Percentiles rank a stretch among this genome's conserved stretches.
Evolutionary conservation across 805 yeast genomes (phyloP).

Genomic region (Schwanniomyces sp.): DNA sequence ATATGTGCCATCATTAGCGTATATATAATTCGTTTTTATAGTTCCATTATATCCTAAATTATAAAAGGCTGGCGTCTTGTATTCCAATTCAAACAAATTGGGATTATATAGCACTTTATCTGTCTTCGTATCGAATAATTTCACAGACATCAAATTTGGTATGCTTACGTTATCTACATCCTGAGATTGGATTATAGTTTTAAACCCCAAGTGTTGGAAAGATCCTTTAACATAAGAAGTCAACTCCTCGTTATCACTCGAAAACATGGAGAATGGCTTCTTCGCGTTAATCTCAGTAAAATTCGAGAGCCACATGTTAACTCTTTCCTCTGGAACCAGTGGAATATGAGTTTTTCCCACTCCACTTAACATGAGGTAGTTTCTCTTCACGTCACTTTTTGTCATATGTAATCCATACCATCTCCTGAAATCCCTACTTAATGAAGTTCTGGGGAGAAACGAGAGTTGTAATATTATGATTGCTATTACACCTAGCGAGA

Average conservation of each 20-base stretch:
- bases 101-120: slow-evolving; percentile 25
- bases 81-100: slow-evolving; percentile 19
- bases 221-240: slow-evolving; percentile 20
- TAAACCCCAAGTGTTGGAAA: slow-evolving; percentile 29
- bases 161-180: slow-evolving; percentile 11
- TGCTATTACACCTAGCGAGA: slow-evolving; percentile 50
- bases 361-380: slow-evolving; percentile 44
- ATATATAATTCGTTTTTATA: slow-evolving; percentile 23
- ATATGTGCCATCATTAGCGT: slow-evolving; percentile 28
- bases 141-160: slow-evolving; percentile 27
- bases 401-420: slow-evolving; percentile 67
- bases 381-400: slow-evolving; percentile 65
- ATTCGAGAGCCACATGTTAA: slow-evolving; percentile 26
- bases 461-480: slow-evolving; percentile 60
- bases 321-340: slow-evolving; percentile 21
- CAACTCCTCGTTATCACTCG: slow-evolving; percentile 26
- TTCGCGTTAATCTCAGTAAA: slow-evolving; percentile 24
- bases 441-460: slow-evolving; percentile 82
- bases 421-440: slow-evolving; percentile 76
- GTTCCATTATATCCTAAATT: slow-evolving; percentile 26
- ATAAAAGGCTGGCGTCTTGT: slow-evolving; percentile 30
- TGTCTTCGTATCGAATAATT: slow-evolving; percentile 19
- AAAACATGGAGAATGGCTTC: slow-evolving; percentile 18
- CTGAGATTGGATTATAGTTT: slow-evolving; percentile 15
- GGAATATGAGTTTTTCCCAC: slow-evolving; percentile 17